A percentile compares a stretch with the other conserved stretches of the same genome.
Conservation (phyloP, 345 rosid genomes). For the Kandelia obovata region DNA sequence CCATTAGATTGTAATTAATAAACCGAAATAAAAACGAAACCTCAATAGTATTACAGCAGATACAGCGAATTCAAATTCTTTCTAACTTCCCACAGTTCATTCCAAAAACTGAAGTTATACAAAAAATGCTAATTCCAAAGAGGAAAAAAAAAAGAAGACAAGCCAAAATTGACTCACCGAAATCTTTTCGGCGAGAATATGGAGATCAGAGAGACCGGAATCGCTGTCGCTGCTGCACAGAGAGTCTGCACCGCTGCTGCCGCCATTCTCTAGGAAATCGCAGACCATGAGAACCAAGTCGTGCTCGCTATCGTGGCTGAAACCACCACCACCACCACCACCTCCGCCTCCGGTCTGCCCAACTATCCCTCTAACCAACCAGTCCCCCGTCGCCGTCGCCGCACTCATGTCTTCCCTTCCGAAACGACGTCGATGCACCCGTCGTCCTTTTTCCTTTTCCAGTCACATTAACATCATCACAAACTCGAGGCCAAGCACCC, state of each 20-base stretch:
- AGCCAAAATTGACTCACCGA: conserved; percentile 34
- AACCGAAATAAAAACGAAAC: too few relatives aligned
- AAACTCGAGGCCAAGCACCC: background rate
- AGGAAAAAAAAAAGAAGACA: background rate
- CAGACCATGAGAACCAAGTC: conserved; percentile 86
- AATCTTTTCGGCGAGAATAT: conserved; percentile 65
- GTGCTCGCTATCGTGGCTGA: conserved; percentile 80
- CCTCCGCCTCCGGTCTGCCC: conserved; percentile 35
- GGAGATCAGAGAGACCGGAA: conserved; percentile 69
- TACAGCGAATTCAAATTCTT: too few relatives aligned
- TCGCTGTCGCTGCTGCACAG: conserved; percentile 89
- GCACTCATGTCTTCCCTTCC: conserved; percentile 31
- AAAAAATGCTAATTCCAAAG: background rate
- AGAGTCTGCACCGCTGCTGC: conserved; percentile 54
- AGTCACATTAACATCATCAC: background rate
- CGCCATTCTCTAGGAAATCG: conserved; percentile 75
- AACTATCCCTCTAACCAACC: conserved; percentile 31
- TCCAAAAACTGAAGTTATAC: background rate
- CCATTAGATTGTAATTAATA: too few relatives aligned
- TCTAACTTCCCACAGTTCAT: background rate
- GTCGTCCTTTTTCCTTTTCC: background rate
- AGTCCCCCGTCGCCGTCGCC: conserved; percentile 39
- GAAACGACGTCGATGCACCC: background rate
- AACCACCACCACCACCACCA: conserved; percentile 13
- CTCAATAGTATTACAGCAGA: too few relatives aligned